These are phyloP conservation scores for Lolium rigidum DNA, from an alignment of 176 grass and related monocot genomes.

Conservation along the genomic window DNA sequence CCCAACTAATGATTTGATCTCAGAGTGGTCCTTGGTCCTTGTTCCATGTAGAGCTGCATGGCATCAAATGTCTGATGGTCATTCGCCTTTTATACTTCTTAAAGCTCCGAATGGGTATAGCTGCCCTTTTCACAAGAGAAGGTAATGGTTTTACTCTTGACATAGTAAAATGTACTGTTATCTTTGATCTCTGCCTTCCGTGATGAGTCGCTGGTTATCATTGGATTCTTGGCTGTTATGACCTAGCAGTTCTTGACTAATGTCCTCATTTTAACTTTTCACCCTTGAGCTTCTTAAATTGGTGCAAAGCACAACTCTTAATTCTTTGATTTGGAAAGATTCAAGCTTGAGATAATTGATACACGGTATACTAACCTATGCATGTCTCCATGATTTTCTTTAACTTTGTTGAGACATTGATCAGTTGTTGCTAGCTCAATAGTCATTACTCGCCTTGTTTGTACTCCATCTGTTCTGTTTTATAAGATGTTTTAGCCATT, in stretches of 20 bases:
- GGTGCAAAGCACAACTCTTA: too few species aligned
- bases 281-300: too few species aligned
- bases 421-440: constrained; percentile 21
- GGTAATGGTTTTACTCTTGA: constrained; percentile 12
- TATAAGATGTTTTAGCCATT: too few species aligned
- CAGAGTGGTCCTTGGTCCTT: constrained; percentile 52
- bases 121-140: not conserved
- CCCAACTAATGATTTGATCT: constrained; percentile 79
- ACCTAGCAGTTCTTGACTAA: not conserved
- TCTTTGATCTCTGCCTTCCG: not conserved
- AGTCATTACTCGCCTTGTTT: not conserved
- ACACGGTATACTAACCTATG: too few species aligned
- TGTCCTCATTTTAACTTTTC: too few species aligned
- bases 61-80: constrained; percentile 17
- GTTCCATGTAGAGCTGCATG: constrained; percentile 39
- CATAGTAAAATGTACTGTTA: not conserved
- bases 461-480: not conserved
- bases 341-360: too few species aligned
- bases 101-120: not conserved
- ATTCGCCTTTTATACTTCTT: constrained; percentile 27
- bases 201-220: not conserved
- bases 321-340: not conserved
- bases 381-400: not conserved
- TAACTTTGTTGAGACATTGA: constrained; percentile 20
- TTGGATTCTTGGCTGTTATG: not conserved